Evolutionary conservation across 1,284 basidiomycete species (phyloP).

Genomic region (Gymnopus androsaceus): DNA sequence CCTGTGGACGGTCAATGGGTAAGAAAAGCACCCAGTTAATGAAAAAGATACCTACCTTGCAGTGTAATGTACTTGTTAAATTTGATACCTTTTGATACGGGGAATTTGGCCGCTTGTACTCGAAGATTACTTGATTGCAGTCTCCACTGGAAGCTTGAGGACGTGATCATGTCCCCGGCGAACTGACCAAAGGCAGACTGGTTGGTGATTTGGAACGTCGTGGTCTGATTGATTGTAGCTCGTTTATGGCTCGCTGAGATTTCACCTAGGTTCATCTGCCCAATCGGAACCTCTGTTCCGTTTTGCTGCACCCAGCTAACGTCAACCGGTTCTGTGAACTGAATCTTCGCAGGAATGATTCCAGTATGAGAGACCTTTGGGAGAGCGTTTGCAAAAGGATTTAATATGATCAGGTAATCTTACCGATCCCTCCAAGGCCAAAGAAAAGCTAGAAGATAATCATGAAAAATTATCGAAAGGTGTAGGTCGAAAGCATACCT

Average conservation of each 20-base stretch:
- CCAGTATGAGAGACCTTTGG: constrained; percentile 62
- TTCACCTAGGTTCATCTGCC: constrained; percentile 46
- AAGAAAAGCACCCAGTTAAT: neutral
- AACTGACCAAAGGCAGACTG: constrained; percentile 59
- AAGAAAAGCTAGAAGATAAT: constrained; percentile 41
- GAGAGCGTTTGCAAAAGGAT: neutral
- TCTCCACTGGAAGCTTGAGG: constrained; percentile 72
- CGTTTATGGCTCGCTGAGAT: constrained; percentile 52
- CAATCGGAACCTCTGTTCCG: constrained; percentile 45
- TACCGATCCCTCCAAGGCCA: constrained; percentile 52
- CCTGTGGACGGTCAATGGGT: constrained; percentile 35
- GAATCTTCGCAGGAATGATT: constrained; percentile 57
- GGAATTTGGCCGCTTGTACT: constrained; percentile 72
- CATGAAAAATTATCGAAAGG: constrained; percentile 1
- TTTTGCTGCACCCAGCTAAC: constrained; percentile 58
- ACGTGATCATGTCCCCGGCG: constrained; percentile 61
- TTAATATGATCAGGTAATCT: constrained; percentile 25
- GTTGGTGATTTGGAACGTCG: constrained; percentile 56
- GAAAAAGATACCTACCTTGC: constrained; percentile 38
- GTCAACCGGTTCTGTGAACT: constrained; percentile 53
- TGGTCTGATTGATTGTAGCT: constrained; percentile 60
- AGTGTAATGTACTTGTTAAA: constrained; percentile 63
- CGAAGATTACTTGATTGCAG: constrained; percentile 58
- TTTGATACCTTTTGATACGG: constrained; percentile 58
- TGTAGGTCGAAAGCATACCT: constrained; percentile 43